Percentiles rank a stretch among this genome's conserved stretches.
Evolutionary conservation across 139 green algal species (phyloP).

Genomic region (Helicosporidium sp.): DNA sequence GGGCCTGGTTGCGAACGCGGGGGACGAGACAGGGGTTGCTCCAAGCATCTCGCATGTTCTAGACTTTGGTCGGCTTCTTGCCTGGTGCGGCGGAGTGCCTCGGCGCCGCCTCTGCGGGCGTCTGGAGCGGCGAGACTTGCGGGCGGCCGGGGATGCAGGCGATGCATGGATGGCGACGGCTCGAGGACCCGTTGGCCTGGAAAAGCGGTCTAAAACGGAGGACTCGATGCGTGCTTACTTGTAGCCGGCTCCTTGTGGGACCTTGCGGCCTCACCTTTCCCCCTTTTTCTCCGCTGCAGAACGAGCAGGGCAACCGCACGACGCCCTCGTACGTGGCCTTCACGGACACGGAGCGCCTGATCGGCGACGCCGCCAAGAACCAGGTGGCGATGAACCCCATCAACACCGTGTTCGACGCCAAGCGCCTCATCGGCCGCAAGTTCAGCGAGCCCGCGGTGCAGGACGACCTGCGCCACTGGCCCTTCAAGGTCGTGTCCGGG

Average conservation of each 20-base stretch:
- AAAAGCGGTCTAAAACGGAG: not conserved
- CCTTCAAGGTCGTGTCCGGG: slow-evolving; percentile 54
- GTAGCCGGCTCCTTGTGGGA: not conserved
- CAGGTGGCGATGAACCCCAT: slow-evolving; percentile 80
- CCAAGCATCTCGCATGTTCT: too few relatives aligned
- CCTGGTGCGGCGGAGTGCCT: too few relatives aligned
- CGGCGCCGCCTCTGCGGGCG: too few relatives aligned
- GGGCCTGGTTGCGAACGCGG: too few relatives aligned
- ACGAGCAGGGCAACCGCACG: slow-evolving; percentile 63
- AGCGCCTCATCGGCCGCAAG: slow-evolving; percentile 88
- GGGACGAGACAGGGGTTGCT: too few relatives aligned
- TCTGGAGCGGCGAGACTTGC: too few relatives aligned
- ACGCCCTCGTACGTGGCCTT: slow-evolving; percentile 92
- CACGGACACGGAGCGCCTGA: slow-evolving; percentile 89
- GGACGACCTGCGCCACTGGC: slow-evolving; percentile 79
- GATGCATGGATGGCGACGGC: not conserved
- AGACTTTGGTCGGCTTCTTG: too few relatives aligned
- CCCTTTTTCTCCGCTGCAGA: not conserved
- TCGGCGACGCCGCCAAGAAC: slow-evolving; percentile 91
- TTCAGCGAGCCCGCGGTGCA: slow-evolving; percentile 61
- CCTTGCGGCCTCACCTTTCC: not conserved
- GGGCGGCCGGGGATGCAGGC: too few relatives aligned
- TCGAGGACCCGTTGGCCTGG: too few relatives aligned
- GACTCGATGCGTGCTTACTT: not conserved
- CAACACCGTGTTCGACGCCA: slow-evolving; percentile 96